Conservation (phyloP, 306 rosid genomes). For the Vicia villosa region DNA sequence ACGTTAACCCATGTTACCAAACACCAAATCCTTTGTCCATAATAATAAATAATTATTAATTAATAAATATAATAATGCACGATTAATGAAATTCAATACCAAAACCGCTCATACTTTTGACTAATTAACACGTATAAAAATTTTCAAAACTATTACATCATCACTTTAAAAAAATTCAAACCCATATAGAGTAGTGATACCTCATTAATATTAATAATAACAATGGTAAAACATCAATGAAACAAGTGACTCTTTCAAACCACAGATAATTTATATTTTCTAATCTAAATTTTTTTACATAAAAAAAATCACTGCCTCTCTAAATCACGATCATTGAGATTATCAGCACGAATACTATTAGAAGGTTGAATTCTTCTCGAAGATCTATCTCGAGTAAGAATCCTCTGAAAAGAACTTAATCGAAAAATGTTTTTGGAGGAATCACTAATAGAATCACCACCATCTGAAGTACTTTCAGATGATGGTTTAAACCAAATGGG, state of each 20-base stretch:
- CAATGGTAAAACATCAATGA: neutral
- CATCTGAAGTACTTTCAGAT: constrained; percentile 45
- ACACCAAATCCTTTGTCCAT: constrained; percentile 30
- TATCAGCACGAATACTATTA: constrained; percentile 18
- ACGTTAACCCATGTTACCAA: constrained; percentile 37
- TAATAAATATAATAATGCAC: neutral
- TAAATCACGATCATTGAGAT: constrained; percentile 44
- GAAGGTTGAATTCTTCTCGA: constrained; percentile 46
- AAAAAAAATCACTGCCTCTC: constrained; percentile 49
- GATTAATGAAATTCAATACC: constrained; percentile 28
- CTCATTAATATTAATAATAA: neutral
- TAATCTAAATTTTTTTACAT: neutral
- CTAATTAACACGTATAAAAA: constrained; percentile 12
- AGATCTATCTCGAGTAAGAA: constrained; percentile 57
- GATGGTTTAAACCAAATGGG: constrained; percentile 32
- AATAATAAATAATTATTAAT: too few species aligned
- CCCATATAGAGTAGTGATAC: neutral
- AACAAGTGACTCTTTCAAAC: neutral
- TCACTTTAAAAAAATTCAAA: neutral
- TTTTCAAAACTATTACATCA: neutral
- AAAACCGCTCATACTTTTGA: constrained; percentile 26
- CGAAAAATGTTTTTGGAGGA: constrained; percentile 41
- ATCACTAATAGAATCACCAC: neutral
- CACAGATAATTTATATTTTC: neutral
- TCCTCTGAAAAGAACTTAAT: constrained; percentile 58